Evolutionary conservation across 2,329 filamentous ascomycete genomes (phyloP).

Genomic region (Aspergillus caelatus): DNA sequence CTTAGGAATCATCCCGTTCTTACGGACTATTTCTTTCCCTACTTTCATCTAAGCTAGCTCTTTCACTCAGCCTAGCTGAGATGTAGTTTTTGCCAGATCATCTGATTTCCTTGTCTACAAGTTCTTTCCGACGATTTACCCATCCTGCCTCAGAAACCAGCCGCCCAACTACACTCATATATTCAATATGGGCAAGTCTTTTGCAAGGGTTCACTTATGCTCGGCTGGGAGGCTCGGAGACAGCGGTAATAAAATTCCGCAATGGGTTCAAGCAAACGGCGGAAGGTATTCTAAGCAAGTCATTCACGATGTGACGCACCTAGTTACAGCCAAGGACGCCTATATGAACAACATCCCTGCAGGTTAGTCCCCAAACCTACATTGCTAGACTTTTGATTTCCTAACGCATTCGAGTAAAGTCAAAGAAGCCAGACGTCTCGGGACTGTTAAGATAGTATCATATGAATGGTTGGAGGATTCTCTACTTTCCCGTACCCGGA

Average conservation of each 20-base stretch:
- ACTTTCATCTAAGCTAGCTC: background rate
- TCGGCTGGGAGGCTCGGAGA: constrained; percentile 61
- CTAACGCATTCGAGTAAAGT: constrained; percentile 35
- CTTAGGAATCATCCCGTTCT: background rate
- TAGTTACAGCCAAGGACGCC: constrained; percentile 67
- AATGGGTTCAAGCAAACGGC: constrained; percentile 67
- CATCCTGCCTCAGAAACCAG: background rate
- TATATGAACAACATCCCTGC: constrained; percentile 55
- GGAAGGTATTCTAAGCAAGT: constrained; percentile 61
- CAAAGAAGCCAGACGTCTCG: constrained; percentile 39
- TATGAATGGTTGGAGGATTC: constrained; percentile 54
- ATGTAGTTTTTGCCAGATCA: background rate
- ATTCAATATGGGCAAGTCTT: constrained; percentile 43
- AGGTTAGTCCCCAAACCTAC: constrained; percentile 26
- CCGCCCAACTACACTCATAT: background rate
- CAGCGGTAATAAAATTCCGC: constrained; percentile 59
- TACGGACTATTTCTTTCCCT: background rate
- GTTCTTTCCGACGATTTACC: background rate
- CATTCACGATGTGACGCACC: constrained; percentile 66
- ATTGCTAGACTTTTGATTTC: background rate
- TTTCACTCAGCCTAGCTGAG: background rate
- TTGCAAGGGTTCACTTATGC: constrained; percentile 59
- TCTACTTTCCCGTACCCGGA: constrained; percentile 33
- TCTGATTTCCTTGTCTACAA: background rate
- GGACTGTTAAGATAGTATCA: constrained; percentile 47